Conservation (phyloP, 768 basidiomycete species). For the Kwoniella dendrophila region DNA sequence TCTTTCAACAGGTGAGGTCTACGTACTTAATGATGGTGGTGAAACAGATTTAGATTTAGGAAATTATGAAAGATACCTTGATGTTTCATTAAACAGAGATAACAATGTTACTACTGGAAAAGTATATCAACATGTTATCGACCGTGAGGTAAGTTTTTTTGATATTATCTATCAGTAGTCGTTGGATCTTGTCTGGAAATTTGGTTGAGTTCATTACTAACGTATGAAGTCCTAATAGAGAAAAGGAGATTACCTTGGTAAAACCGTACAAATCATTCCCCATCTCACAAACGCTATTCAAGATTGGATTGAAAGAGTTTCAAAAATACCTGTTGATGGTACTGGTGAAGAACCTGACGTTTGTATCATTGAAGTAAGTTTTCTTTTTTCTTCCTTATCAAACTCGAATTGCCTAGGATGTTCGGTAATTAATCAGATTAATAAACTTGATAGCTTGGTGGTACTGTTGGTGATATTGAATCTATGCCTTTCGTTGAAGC, state of each 20-base stretch:
- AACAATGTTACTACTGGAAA: constrained; percentile 99
- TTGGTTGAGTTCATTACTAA: neutral
- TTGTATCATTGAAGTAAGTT: constrained; percentile 88
- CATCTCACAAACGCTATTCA: constrained; percentile 96
- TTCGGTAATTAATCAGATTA: neutral
- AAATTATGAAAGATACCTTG: constrained; percentile 96
- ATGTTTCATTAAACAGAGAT: constrained; percentile 88
- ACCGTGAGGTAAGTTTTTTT: constrained; percentile 74
- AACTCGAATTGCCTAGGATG: neutral
- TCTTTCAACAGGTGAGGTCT: constrained; percentile 94
- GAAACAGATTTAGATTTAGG: constrained; percentile 97
- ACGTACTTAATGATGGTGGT: constrained; percentile 96
- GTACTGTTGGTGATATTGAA: constrained; percentile 98
- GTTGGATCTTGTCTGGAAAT: neutral
- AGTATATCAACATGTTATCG: constrained; percentile 94
- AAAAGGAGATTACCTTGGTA: constrained; percentile 76
- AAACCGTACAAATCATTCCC: constrained; percentile 96
- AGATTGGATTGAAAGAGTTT: constrained; percentile 96
- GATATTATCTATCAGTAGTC: neutral
- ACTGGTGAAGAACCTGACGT: constrained; percentile 91
- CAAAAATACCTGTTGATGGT: constrained; percentile 91
- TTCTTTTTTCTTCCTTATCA: neutral
- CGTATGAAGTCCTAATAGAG: constrained; percentile 46
- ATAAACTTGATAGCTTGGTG: constrained; percentile 71
- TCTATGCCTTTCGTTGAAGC: constrained; percentile 98